A percentile compares a stretch with the other conserved stretches of the same genome.
Evolutionary conservation across 768 basidiomycete genomes (phyloP).

Genomic region (Calocera viscosa): DNA sequence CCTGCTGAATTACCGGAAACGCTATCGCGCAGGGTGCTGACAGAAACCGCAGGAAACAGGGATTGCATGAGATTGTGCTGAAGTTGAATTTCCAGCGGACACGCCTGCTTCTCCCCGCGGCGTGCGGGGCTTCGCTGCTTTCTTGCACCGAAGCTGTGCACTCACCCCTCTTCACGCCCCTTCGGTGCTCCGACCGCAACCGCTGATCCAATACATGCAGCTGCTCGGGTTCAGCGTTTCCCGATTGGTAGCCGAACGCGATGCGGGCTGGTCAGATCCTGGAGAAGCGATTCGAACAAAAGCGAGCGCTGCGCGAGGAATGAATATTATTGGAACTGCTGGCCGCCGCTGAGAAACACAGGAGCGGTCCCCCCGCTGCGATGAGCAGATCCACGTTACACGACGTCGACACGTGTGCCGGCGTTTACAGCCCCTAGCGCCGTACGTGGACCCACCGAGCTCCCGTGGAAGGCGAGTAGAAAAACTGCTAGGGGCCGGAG

Average conservation of each 20-base stretch:
- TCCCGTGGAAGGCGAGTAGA: constrained; percentile 3
- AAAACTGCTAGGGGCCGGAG: neutral
- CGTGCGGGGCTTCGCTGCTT: too few relatives aligned
- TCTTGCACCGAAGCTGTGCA: too few relatives aligned
- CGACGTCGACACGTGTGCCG: neutral
- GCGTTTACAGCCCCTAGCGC: neutral
- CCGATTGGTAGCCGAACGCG: neutral
- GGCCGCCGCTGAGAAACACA: too few relatives aligned
- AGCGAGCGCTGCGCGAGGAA: neutral
- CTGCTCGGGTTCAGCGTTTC: neutral
- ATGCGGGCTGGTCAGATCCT: neutral
- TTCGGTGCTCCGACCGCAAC: too few relatives aligned
- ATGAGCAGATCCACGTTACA: neutral
- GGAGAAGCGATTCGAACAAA: neutral
- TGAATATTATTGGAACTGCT: neutral
- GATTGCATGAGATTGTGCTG: too few relatives aligned
- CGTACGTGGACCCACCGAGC: neutral
- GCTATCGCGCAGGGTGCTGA: too few relatives aligned
- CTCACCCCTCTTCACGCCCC: too few relatives aligned
- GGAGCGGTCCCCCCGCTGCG: neutral
- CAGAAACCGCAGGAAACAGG: too few relatives aligned
- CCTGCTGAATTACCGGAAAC: too few relatives aligned
- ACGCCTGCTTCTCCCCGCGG: too few relatives aligned
- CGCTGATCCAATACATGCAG: too few relatives aligned
- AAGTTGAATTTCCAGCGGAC: too few relatives aligned